Evolutionary conservation across 495 filamentous ascomycete species (phyloP).

Genomic region (Podospora australis): DNA sequence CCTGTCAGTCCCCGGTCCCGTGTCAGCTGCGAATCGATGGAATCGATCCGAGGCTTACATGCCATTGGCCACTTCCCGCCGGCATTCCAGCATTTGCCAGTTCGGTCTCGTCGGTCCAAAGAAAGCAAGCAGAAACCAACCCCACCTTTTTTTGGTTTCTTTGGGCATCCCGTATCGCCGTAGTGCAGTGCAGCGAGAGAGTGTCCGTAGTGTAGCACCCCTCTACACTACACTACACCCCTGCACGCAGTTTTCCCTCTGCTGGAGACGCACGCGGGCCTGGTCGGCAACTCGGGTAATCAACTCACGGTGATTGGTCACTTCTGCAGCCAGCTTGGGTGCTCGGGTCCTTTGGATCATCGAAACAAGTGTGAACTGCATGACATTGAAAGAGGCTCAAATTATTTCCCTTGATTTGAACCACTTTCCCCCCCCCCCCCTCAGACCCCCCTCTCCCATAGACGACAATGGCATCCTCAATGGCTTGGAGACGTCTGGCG

Average conservation of each 20-base stretch:
- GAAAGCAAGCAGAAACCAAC: background rate
- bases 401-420: conserved; percentile 23
- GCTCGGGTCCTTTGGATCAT: conserved; percentile 19
- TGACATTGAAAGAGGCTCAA: conserved; percentile 19
- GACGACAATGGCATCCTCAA: conserved; percentile 45
- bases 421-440: conserved; percentile 11
- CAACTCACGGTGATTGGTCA: conserved; percentile 19
- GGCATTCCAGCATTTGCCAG: background rate
- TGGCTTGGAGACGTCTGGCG: conserved; percentile 45
- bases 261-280: conserved; percentile 8
- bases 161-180: background rate
- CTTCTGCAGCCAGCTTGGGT: conserved; percentile 7
- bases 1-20: no score
- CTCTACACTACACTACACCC: background rate
- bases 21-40: no score
- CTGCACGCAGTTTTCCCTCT: background rate
- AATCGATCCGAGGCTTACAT: background rate
- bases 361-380: conserved; percentile 5
- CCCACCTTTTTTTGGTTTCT: no score
- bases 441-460: conserved; percentile 20
- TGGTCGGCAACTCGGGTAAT: conserved; percentile 32
- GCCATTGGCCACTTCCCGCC: background rate
- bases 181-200: background rate
- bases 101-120: background rate
- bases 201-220: background rate